phyloP scores from a whole-genome alignment of 176 grass and related monocot species.

The Lolium perenne region DNA sequence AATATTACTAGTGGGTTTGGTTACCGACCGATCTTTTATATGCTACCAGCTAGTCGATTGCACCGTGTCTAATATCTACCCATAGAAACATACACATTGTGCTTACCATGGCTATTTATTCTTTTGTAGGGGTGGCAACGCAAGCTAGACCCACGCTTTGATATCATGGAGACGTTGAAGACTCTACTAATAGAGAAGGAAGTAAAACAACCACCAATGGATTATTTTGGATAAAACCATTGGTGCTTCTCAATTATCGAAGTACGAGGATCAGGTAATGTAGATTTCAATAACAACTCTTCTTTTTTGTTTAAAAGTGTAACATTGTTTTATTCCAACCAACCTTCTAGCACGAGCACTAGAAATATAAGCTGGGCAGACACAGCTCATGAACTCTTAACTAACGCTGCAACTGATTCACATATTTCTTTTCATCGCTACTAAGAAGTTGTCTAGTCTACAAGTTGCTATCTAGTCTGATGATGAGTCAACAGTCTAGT shows the following conservation, averaged over 20 bases:
- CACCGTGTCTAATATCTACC: neutral
- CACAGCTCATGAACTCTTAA: neutral
- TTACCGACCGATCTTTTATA: conserved; percentile 29
- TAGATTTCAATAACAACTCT: neutral
- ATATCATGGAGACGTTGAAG: conserved; percentile 90
- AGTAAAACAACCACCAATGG: conserved; percentile 59
- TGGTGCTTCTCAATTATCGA: neutral
- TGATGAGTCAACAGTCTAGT: neutral
- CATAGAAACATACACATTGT: neutral
- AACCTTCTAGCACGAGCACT: neutral
- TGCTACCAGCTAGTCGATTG: conserved; percentile 28
- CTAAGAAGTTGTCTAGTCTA: neutral
- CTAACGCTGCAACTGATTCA: neutral
- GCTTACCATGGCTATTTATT: conserved; percentile 39
- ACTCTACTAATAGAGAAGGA: conserved; percentile 82
- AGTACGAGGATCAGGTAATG: conserved; percentile 43
- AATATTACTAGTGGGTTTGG: neutral
- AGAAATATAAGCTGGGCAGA: conserved; percentile 16
- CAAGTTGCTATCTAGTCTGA: neutral
- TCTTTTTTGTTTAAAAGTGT: neutral
- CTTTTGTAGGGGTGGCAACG: conserved; percentile 92
- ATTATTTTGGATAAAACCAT: conserved; percentile 69
- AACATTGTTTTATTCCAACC: neutral
- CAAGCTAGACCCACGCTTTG: conserved; percentile 85
- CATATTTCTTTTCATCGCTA: neutral